Evolutionary conservation across 139 green algal genomes (phyloP).

Genomic region (Chlamydomonas sp.): DNA sequence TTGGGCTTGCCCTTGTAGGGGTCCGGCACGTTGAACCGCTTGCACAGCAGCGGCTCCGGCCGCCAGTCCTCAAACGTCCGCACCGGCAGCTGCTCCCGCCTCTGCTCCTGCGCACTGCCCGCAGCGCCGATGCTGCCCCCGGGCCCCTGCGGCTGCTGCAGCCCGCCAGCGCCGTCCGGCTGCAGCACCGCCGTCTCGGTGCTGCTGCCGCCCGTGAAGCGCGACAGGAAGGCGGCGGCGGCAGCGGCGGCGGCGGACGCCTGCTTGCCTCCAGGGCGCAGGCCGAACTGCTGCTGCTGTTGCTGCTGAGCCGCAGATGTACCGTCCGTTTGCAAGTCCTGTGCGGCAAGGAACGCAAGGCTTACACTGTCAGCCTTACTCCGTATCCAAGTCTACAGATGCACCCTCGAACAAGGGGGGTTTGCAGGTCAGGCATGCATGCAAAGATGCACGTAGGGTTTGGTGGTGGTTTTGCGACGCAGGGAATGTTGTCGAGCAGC

Average conservation of each 20-base stretch:
- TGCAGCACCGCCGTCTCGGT: slow-evolving; percentile 50
- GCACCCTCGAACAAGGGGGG: too few relatives aligned
- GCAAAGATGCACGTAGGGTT: too few relatives aligned
- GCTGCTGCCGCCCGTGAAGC: slow-evolving; percentile 50
- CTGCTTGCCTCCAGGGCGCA: slow-evolving; percentile 4
- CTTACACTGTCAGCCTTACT: background rate
- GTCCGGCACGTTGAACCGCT: slow-evolving; percentile 91
- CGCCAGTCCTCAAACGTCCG: slow-evolving; percentile 84
- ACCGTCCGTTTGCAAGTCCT: background rate
- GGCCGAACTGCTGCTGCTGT: slow-evolving; percentile 13
- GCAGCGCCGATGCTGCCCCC: background rate
- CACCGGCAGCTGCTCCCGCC: slow-evolving; percentile 38
- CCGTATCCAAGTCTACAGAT: background rate
- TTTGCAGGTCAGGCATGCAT: too few relatives aligned
- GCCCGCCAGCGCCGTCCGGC: slow-evolving; percentile 31
- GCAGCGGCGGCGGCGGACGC: slow-evolving; percentile 29
- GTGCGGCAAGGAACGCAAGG: background rate
- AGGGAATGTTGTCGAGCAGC: too few relatives aligned
- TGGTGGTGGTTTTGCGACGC: too few relatives aligned
- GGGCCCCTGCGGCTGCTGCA: slow-evolving; percentile 23
- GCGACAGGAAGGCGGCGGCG: slow-evolving; percentile 41
- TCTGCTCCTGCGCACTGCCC: slow-evolving; percentile 14
- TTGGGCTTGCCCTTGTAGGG: slow-evolving; percentile 71
- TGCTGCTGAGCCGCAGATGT: background rate
- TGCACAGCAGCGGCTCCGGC: slow-evolving; percentile 91